Evolutionary conservation across 2,329 filamentous ascomycete species (phyloP), one percentile per base, ranked within the genome.

Genomic region (Calycina marina): DNA sequence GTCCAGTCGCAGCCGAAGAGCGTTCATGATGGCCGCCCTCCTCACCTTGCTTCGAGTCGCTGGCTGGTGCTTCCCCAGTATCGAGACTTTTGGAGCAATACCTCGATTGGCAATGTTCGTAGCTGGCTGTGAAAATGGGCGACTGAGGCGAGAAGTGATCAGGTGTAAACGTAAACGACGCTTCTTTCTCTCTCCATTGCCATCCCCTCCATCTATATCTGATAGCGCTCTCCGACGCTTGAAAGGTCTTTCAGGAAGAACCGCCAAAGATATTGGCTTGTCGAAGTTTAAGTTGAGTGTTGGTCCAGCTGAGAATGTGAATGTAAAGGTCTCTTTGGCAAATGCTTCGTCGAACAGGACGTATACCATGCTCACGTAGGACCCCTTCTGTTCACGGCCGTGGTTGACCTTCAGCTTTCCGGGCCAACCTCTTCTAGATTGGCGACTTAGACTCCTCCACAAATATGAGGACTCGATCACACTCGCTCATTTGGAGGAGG

Each of bases 61-160:
- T 1, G 60, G 56, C 33, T 57, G 60, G 24, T 56, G 61, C n/a
- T 55, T 54, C 20, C 46, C 43, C 57, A 58, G 61, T 8, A 62
- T 47, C 2, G 59, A 52, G 35, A 62, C 57, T 22, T n/a, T 22
- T 41, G 59, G 62, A 27, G 57, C 58, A 27, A 49, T 43, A 22
- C 51, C 72, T 15, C 73, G 66, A 50, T 75, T 70, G 32, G 76
- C 61, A 35, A 81, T 78, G 45, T 82, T 75, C 26, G 75, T 73
- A 3, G 77, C 72, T 0, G 77, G 77, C 16, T 69, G 61, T 0
- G 76, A 80, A 52, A 72, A 83, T 1, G 77, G 76, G 29, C 63
- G 67, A 6, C 76, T 81, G 1, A 83, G 68, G 5, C 75, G 66
- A 13, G 75, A 81, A 2, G 78, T 83, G 47, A 81, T 69, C 26